Base-by-base conservation (phyloP, 495 filamentous ascomycete species). In the Tuber brumale region DNA sequence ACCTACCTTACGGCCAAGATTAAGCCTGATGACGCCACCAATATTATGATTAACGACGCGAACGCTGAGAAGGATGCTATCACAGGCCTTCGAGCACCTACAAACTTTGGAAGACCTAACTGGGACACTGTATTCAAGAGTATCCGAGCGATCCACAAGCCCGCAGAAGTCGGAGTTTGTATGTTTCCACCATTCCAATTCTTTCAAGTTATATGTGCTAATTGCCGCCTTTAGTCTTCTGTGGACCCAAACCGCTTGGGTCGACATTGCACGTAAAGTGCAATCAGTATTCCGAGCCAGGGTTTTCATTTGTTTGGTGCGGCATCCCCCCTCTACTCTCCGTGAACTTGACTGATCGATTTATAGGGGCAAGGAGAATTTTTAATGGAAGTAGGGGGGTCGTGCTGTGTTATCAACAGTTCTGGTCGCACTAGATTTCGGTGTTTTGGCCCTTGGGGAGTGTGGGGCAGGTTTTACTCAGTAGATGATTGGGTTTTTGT, bases 1-100 rank as follows among this genome's bases (percentile, higher is more conserved):
- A 89, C 89, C 9, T 92, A 93, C 82, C 86, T 93, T 76, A 92
- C 91, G 10, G 89, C 89, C 73, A 92, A 91, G 85, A 92, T 93
- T 85, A 92, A 92, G 86, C 86, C 87, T 19, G 91, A 93, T 83
- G 91, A 93, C 79, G 91, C 91, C 51, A 92, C 90, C 16, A 92
- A 93, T 81, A 93, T 93, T 86, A 92, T 92, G 90, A 93, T 93
- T 85, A 92, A 93, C 84, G 91, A 93, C 77, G 91, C 90, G 73
- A 91, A 93, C 79, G 91, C 91, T 77, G 91, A 93, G 81, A 90
- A 90, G 83, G 91, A 93, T 83, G 88, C 91, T 75, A 92, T 93
- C 78, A 93, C 91, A 8, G 91, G 91, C 73, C 86, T 93, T 21
- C 86, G 91, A 44, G 89, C 90, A 66, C 91, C 91, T 69, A 93